Evolutionary conservation across 495 filamentous ascomycete genomes (phyloP).

Genomic region (Rostrohypoxylon terebratum): DNA sequence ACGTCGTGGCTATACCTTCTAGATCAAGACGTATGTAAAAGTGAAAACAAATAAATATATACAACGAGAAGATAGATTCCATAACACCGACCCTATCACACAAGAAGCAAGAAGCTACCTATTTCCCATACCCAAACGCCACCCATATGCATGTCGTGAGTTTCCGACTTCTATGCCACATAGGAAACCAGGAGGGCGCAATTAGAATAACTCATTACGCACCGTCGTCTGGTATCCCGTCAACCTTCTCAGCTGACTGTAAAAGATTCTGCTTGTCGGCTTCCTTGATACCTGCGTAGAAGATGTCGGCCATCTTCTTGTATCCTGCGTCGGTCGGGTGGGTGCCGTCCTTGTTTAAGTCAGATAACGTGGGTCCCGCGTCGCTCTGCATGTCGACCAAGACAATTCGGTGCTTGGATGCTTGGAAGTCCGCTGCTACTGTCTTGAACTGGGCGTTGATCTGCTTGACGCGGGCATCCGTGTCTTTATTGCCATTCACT

Average conservation of each 20-base stretch:
- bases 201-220: not conserved
- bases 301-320: slow-evolving; percentile 65
- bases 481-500: slow-evolving; percentile 36
- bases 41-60: not conserved
- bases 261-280: slow-evolving; percentile 24
- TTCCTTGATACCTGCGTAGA: slow-evolving; percentile 57
- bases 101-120: not conserved
- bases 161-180: not conserved
- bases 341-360: slow-evolving; percentile 58
- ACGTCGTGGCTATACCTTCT: not conserved
- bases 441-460: slow-evolving; percentile 45
- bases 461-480: slow-evolving; percentile 38
- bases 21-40: not conserved
- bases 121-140: slow-evolving; percentile 12
- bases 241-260: slow-evolving; percentile 15
- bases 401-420: slow-evolving; percentile 50
- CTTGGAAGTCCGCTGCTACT: slow-evolving; percentile 28
- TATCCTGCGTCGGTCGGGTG: slow-evolving; percentile 66
- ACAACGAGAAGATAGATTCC: not conserved
- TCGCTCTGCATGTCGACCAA: slow-evolving; percentile 63
- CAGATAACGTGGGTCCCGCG: slow-evolving; percentile 43
- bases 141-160: not conserved
- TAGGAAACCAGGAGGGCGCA: not conserved
- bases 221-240: slow-evolving; percentile 29
- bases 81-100: not conserved